Evolutionary conservation across 768 basidiomycete species (phyloP).

Genomic region (Pisolithus microcarpus): DNA sequence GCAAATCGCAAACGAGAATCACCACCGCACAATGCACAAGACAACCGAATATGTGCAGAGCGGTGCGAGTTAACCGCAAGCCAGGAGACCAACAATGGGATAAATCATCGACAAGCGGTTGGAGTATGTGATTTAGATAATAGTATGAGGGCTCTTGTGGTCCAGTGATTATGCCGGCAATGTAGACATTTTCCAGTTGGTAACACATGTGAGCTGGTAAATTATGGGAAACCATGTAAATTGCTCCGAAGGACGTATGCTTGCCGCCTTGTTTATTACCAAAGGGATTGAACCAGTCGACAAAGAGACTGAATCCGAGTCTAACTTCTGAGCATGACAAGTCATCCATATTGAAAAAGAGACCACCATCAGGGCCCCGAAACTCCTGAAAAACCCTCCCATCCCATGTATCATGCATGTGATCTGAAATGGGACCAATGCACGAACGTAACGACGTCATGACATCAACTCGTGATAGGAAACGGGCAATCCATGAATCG

Average conservation of each 20-base stretch:
- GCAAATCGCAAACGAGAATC: slow-evolving; percentile 20
- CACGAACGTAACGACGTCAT: slow-evolving; percentile 2
- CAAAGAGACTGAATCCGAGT: slow-evolving; percentile 24
- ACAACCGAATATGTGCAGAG: slow-evolving; percentile 16
- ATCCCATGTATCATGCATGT: slow-evolving; percentile 22
- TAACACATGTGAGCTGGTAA: slow-evolving; percentile 18
- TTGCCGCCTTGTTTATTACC: slow-evolving; percentile 28
- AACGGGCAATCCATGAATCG: slow-evolving; percentile 19
- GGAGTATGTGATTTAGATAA: slow-evolving; percentile 32
- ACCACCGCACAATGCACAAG: slow-evolving; percentile 23
- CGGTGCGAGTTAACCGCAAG: slow-evolving; percentile 21
- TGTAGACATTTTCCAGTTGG: slow-evolving; percentile 30
- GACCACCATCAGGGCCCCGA: slow-evolving; percentile 21
- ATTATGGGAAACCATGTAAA: slow-evolving; percentile 32
- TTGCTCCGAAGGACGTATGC: slow-evolving; percentile 15
- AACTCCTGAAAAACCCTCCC: slow-evolving; percentile 17
- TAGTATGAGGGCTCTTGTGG: slow-evolving; percentile 21
- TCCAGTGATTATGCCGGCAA: slow-evolving; percentile 15
- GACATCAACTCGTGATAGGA: slow-evolving; percentile 20
- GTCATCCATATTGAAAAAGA: slow-evolving; percentile 10
- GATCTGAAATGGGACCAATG: not conserved
- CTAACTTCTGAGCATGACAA: slow-evolving; percentile 9
- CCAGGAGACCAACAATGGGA: slow-evolving; percentile 27
- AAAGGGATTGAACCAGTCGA: slow-evolving; percentile 34
- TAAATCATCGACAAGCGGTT: slow-evolving; percentile 33